Base-by-base conservation (phyloP, 2,329 filamentous ascomycete species). In the Bipolaris oryzae region DNA sequence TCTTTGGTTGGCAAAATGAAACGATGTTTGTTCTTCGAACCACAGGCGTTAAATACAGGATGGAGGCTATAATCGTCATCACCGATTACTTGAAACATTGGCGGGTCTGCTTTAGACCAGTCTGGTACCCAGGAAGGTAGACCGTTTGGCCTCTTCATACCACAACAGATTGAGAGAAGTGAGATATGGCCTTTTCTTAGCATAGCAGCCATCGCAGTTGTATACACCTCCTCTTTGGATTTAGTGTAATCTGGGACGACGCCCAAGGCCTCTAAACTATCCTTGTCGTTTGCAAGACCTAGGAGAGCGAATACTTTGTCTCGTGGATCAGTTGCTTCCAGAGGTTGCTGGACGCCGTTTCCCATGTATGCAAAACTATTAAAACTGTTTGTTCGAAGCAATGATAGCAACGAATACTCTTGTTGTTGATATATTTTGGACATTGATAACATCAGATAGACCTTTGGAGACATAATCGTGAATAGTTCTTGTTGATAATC, bases 291-390 rank as follows among this genome's bases (percentile, higher is more conserved):
- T 25, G 59, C 47, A 11, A 66, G 31, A n/a, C 57, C 55, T 28
- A 66, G n/a, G 21, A 66, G 42, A n/a, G 58, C 61, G 21, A 62
- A 66, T 11, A 64, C 49, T 28, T 62, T 66, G n/a, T 66, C 61
- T 31, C 43, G 45, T 16, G 57, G 51, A 20, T 62, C 39, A 9
- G 63, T 64, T 23, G 63, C 48, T 15, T 59, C 43, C 3, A 66
- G 34, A 31, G 57, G 23, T 20, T 62, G 55, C n/a, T 41, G 25
- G 13, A n/a, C 10, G 11, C 21, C 5, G 1, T 25, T 10, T 31
- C 28, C 28, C 0, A 28, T 10, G 7, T 33, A 2, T 35, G 18
- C 13, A 21, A 16, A 7, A 2, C 18, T 11, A 7, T n/a, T 6
- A 13, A 21, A 23, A 13, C 33, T 45, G 6, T 18, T 46, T 5